Base-by-base conservation (phyloP, 257 asterid genomes). In the Nemophila menziesii region DNA sequence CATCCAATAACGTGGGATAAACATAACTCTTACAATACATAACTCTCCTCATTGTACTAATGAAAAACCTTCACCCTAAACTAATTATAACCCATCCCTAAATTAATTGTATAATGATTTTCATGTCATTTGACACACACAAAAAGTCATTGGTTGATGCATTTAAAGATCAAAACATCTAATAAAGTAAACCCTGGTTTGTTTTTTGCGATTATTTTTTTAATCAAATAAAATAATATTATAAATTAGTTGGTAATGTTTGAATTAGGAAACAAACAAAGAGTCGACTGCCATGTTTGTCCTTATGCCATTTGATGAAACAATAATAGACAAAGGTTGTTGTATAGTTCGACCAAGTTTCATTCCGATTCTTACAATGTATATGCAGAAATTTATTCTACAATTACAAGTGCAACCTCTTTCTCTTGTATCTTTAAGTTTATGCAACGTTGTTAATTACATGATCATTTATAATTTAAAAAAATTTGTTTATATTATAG, bases 261-360 rank as follows among this genome's bases (percentile, higher is more conserved):
- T 29, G 18, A 23, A 15, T 17, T 37, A 20, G 58, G 49, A 13
- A 20, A 45, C 22, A n/a, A 43, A 41, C 33, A 29, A 29, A 17
- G 24, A 56, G 49, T 39, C 37, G 15, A 39, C n/a, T 18, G 49
- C 43, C 55, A 39, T 46, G n/a, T 15, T 18, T 24, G 11, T 7
- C 4, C 16, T 55, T 46, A 46, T 47, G 54, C 26, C 55, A 43
- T 43, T 36, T 22, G 24, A 23, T 15, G 43, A 27, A 22, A 37
- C 43, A 44, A 20, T 16, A 45, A 38, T 33, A 39, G 24, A 26
- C n/a, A 59, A 51, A 11, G 44, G 13, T 51, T 10, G 40, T 37
- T 37, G 37, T 18, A 45, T 22, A 17, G 22, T 33, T 39, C 45
- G 22, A 26, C 44, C 44, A 15, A 27, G 46, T 29, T n/a, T n/a